Evolutionary conservation across 345 rosid species (phyloP).

Genomic region (Salix koriyanagi): DNA sequence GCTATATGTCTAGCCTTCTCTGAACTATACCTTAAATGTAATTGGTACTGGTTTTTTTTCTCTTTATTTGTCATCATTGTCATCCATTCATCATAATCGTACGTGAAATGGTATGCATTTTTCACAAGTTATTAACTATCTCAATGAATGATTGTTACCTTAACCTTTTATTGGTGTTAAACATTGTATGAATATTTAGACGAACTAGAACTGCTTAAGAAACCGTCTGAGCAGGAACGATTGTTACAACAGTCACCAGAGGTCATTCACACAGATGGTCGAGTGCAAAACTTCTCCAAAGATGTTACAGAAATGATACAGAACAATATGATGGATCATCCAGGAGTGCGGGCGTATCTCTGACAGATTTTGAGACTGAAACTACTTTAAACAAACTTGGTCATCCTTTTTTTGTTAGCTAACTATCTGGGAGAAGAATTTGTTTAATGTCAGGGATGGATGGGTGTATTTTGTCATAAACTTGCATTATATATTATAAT

Average conservation of each 20-base stretch:
- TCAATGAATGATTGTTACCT: constrained; percentile 13
- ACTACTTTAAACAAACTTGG: background rate
- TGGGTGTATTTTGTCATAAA: background rate
- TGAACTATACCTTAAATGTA: background rate
- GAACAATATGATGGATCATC: background rate
- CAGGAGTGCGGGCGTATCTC: background rate
- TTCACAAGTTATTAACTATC: background rate
- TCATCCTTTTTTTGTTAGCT: background rate
- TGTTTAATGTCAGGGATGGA: background rate
- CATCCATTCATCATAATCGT: background rate
- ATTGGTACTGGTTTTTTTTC: background rate
- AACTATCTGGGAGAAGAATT: background rate
- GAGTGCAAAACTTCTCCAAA: background rate
- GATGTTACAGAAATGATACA: background rate
- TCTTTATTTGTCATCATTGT: background rate
- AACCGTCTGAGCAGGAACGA: constrained; percentile 23
- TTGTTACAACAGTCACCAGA: constrained; percentile 7
- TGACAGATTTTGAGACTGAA: background rate
- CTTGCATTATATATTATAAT: background rate
- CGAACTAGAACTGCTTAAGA: constrained; percentile 20
- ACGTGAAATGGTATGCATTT: background rate
- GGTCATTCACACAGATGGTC: constrained; percentile 12
- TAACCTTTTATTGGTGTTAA: constrained; percentile 6
- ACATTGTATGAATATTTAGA: constrained; percentile 23
- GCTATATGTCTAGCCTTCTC: background rate